These are phyloP conservation scores for Diplogelasinospora grovesii DNA, from an alignment of 495 filamentous ascomycete species.

Conservation along the genomic window DNA sequence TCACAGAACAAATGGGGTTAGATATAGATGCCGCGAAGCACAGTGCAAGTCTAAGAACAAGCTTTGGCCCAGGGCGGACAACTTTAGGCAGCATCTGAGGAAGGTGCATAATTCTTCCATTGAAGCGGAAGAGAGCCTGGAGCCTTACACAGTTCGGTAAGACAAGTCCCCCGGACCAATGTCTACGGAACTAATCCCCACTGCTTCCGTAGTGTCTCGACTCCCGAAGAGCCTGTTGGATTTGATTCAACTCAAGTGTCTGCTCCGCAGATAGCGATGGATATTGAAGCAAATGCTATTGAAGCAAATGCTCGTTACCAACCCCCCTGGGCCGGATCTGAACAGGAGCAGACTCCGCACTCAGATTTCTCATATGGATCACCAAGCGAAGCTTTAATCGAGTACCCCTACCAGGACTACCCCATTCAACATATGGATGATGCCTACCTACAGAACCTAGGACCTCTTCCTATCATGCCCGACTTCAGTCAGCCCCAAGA, in stretches of 20 bases:
- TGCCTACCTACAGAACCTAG: too few relatives aligned
- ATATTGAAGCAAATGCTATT: too few relatives aligned
- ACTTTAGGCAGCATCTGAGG: constrained; percentile 79
- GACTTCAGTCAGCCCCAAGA: too few relatives aligned
- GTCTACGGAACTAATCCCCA: background rate
- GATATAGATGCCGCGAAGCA: constrained; percentile 60
- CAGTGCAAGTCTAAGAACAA: constrained; percentile 64
- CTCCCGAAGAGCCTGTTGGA: background rate
- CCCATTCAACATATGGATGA: too few relatives aligned
- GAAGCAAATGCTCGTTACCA: background rate
- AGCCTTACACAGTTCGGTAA: constrained; percentile 49
- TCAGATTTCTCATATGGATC: background rate
- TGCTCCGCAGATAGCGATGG: background rate
- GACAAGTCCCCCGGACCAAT: constrained; percentile 2
- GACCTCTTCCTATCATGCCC: too few relatives aligned
- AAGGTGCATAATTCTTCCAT: constrained; percentile 54
- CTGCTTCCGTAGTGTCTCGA: background rate
- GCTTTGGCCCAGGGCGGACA: constrained; percentile 82
- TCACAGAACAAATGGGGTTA: constrained; percentile 52
- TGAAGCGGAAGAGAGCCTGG: constrained; percentile 39
- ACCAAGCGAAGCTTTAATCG: too few relatives aligned
- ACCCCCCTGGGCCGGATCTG: constrained; percentile 5
- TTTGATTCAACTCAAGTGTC: background rate
- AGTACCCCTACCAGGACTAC: too few relatives aligned
- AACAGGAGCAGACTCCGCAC: constrained; percentile 1